Base-by-base conservation (phyloP, 1,139 yeast genomes). In the Yamadazyma taylorii region DNA sequence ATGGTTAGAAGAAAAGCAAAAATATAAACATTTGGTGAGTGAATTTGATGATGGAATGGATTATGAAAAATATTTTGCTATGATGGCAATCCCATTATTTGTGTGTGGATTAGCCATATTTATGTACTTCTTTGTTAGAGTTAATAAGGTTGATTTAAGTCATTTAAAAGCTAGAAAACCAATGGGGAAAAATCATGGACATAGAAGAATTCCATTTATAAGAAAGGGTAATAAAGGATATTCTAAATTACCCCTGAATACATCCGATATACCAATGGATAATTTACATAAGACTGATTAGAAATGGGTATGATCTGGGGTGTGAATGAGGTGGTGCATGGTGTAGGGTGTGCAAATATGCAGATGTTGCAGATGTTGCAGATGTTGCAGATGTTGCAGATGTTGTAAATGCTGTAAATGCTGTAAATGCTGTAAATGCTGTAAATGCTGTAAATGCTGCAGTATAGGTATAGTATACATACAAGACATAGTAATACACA, bases 1-100 rank as follows among this genome's bases (percentile, higher is more conserved):
- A 37, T 56, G 54, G 36, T 54, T 64, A 40, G 73, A 70, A 27
- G 66, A 66, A 39, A 68, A 60, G 42, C 59, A 57, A 39, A 58
- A 55, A 29, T 49, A 54, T 37, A 48, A 65, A 36, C 58, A 57
- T 28, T 52, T 61, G 36, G 70, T 73, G 44, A 77, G 75, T 46
- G 79, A 76, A 38, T 56, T 69, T 13, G 86, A 81, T 8, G 79
- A 81, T 37, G 74, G 74, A 2, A 64, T 75, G 40, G 81, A 79
- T 46, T 78, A 79, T 43, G 85, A 82, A 53, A 83, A 82, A 52
- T 83, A 85, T 52, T 70, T 81, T 47, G 75, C 79, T 32, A 67
- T 85, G 51, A 63, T 79, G 63, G 68, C 85, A 7, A 73, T 85
- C 56, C 96, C 96, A n/a, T 75, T 86, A 0, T 69, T 75, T 39